Conservation (phyloP, 495 filamentous ascomycete genomes). For the Penicillium waksmanii region DNA sequence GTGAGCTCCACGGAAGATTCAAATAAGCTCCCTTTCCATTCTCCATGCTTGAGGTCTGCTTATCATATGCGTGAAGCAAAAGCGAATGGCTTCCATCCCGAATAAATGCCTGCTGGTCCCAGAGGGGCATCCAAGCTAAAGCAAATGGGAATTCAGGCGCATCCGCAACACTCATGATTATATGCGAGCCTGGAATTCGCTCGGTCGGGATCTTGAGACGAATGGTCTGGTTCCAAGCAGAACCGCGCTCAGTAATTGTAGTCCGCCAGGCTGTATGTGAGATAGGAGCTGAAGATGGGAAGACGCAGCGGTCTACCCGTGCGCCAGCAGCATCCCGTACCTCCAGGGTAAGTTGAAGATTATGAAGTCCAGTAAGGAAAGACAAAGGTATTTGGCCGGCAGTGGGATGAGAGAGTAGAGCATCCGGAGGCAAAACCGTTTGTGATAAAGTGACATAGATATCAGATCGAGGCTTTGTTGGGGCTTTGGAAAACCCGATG, state of each 20-base stretch:
- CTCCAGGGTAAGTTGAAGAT: constrained; percentile 88
- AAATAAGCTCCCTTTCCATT: constrained; percentile 80
- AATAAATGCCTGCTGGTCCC: constrained; percentile 90
- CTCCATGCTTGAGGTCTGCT: constrained; percentile 68
- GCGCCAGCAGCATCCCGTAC: constrained; percentile 78
- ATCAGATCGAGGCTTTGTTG: constrained; percentile 83
- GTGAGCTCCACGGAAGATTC: constrained; percentile 74
- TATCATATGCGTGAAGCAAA: constrained; percentile 86
- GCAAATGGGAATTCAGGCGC: constrained; percentile 85
- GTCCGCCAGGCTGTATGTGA: constrained; percentile 85
- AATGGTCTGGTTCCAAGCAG: constrained; percentile 85
- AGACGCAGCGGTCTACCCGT: constrained; percentile 84
- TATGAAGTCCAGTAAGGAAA: constrained; percentile 61
- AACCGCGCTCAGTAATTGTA: constrained; percentile 73
- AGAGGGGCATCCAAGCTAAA: constrained; percentile 88
- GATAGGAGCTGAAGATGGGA: constrained; percentile 75
- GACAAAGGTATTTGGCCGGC: constrained; percentile 74
- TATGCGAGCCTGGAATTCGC: constrained; percentile 80
- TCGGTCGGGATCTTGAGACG: constrained; percentile 77
- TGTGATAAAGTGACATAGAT: constrained; percentile 89
- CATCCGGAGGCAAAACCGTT: constrained; percentile 73
- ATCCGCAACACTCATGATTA: constrained; percentile 87
- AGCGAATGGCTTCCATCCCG: constrained; percentile 82
- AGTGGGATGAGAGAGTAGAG: constrained; percentile 77
- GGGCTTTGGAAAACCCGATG: constrained; percentile 94